Evolutionary conservation across 495 filamentous ascomycete genomes (phyloP).

Genomic region (Neurospora sp.): DNA sequence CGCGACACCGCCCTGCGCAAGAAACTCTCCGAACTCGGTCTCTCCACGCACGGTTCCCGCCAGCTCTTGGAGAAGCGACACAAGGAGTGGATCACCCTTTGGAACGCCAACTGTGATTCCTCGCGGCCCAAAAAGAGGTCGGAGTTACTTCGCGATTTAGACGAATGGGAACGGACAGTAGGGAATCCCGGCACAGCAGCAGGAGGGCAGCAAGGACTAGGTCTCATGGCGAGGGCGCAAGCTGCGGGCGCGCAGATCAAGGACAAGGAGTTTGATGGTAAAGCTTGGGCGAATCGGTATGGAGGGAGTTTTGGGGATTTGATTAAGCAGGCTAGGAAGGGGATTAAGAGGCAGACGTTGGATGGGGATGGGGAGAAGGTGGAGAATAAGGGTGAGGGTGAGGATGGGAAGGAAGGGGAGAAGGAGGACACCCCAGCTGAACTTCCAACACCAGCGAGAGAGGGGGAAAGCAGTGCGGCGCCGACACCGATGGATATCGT

Average conservation of each 20-base stretch:
- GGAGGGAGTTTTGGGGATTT: constrained; percentile 61
- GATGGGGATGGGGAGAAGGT: background rate
- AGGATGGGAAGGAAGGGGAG: background rate
- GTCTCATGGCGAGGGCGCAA: constrained; percentile 14
- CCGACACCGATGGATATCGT: background rate
- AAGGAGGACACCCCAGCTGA: background rate
- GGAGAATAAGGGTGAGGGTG: background rate
- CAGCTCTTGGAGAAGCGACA: constrained; percentile 67
- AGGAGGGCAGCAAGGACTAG: background rate
- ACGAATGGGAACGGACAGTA: constrained; percentile 75
- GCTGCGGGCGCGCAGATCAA: constrained; percentile 39
- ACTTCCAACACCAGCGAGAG: background rate
- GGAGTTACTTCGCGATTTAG: constrained; percentile 66
- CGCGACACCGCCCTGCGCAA: constrained; percentile 67
- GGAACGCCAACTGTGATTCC: constrained; percentile 94
- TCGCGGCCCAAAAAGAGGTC: constrained; percentile 55
- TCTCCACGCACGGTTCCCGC: constrained; percentile 58
- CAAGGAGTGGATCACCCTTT: constrained; percentile 88
- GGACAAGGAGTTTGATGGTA: constrained; percentile 75
- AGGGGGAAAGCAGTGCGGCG: background rate
- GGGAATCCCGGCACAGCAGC: constrained; percentile 21
- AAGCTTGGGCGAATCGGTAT: constrained; percentile 65
- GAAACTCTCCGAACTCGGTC: constrained; percentile 74
- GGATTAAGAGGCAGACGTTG: constrained; percentile 6
- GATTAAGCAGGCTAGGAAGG: constrained; percentile 53